A percentile compares a stretch with the other conserved stretches of the same genome.
These are phyloP conservation scores for Endotrypanum monterogeii DNA, from an alignment of 208 protist species.

Conservation along the genomic window DNA sequence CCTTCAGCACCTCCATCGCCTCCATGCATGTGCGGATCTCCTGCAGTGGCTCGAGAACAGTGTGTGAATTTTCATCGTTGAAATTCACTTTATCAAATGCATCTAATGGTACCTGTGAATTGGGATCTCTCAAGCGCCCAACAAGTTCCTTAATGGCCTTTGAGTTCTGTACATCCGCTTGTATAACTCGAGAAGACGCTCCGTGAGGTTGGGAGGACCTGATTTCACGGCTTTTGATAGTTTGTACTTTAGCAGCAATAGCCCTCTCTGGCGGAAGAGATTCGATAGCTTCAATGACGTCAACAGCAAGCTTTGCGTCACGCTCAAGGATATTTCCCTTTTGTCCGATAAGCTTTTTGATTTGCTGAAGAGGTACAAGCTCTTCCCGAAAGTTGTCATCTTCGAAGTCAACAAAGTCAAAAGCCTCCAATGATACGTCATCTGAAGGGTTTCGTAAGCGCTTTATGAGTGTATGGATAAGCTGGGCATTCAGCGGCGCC, in stretches of 20 bases:
- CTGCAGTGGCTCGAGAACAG: constrained; percentile 36
- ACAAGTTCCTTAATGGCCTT: constrained; percentile 46
- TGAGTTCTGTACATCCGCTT: constrained; percentile 29
- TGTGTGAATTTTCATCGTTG: constrained; percentile 50
- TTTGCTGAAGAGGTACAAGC: constrained; percentile 36
- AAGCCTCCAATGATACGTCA: constrained; percentile 39
- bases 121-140: constrained; percentile 25
- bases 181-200: constrained; percentile 1
- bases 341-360: constrained; percentile 45
- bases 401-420: constrained; percentile 49
- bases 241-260: constrained; percentile 39
- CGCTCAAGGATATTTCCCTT: constrained; percentile 38
- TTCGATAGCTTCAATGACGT: constrained; percentile 44
- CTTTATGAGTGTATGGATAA: constrained; percentile 42
- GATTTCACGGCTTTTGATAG: constrained; percentile 25
- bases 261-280: constrained; percentile 38
- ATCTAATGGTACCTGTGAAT: constrained; percentile 35
- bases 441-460: constrained; percentile 29
- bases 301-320: constrained; percentile 8
- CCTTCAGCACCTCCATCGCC: constrained; percentile 44
- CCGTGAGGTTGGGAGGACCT: constrained; percentile 11
- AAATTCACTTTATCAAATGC: constrained; percentile 54
- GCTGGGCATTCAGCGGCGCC: constrained; percentile 48
- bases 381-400: constrained; percentile 55
- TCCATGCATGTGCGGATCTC: constrained; percentile 59